Percentiles rank a stretch among this genome's conserved stretches.
Evolutionary conservation across 192 early-diverging fungal genomes (phyloP).

Genomic region (Coemansia sp.): DNA sequence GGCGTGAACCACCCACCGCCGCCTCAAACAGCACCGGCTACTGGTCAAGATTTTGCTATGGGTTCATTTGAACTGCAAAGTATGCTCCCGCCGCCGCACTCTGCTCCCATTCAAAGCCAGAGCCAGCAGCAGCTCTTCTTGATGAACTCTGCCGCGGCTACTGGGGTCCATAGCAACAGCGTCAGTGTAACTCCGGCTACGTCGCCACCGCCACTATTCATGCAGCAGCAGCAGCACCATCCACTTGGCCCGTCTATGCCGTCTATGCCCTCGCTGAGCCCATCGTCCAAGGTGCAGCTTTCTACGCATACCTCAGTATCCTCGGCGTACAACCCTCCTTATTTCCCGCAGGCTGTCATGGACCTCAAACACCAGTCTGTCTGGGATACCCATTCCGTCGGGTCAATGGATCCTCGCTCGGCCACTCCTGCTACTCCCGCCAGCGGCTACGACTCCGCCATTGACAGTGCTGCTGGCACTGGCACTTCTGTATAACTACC

Average conservation of each 20-base stretch:
- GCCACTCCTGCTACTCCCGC: background rate
- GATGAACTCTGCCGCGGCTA: background rate
- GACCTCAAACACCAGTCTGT: background rate
- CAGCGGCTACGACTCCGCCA: constrained; percentile 4
- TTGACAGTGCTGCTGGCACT: constrained; percentile 1
- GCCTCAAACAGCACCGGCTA: background rate
- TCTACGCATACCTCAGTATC: background rate
- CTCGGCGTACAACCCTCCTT: background rate
- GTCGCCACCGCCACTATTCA: background rate
- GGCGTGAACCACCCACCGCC: background rate
- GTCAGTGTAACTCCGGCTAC: background rate
- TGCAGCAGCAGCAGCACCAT: background rate
- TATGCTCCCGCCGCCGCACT: constrained; percentile 11
- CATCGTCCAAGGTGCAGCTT: background rate
- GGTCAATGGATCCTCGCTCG: background rate
- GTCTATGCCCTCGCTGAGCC: background rate
- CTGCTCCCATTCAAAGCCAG: constrained; percentile 2
- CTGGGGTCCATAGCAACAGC: background rate
- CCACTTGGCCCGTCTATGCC: background rate
- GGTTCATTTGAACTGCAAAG: constrained; percentile 13
- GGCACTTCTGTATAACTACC: constrained; percentile 9
- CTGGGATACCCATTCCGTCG: background rate
- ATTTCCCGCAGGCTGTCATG: constrained; percentile 1
- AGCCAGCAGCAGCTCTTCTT: constrained; percentile 3
- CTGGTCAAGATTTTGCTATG: background rate